Evolutionary conservation across 352 stramenopile genomes (phyloP), one percentile per base, ranked within the genome.

Genomic region (Phytophthora multivora): DNA sequence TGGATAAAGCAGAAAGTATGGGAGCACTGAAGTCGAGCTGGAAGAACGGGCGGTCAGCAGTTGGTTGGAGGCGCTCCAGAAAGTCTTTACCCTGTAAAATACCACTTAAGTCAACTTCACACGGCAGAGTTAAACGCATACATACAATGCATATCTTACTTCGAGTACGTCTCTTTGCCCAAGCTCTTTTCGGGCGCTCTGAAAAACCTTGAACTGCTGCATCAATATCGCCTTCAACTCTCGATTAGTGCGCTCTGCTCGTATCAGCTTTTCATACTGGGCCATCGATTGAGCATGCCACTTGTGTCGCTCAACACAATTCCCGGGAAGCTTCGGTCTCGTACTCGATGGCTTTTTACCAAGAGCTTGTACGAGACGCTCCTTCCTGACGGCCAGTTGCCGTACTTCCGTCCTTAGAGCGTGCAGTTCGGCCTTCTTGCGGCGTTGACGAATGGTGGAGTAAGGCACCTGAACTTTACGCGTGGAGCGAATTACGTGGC

Each of bases 21-120:
- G 25, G 25, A 21, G 28, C 50, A 9, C 21, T 58, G 18, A 48
- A 49, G 25, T 58, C 50, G 18, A 58, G 19, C 6, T 49, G 50
- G 15, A 40, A 49, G 25, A 49, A 40, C 25, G 50, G 23, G 38
- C 25, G 36, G 8, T 58, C 50, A 15, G 38, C 50, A 2, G 25
- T 58, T 41, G 50, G 50, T 15, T 49, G 23, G 2, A 40, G 50
- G 19, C 12, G 36, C n/a, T 49, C 23, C 4, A 40, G 3, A 40
- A 49, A 58, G n/a, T n/a, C 5, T 40, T 23, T 25, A 48, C 30
- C 43, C 50, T 23, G 8, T 31, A 54, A 41, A 41, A 40, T 41
- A 43, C 31, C 12, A 2, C 12, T 7, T 19, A 7, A 40, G 35
- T 18, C 28, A 43, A 18, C 28, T 35, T 10, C 10, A 6, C 12